Evolutionary conservation across 129 eudicot genomes (phyloP).

Genomic region (Centella asiatica): DNA sequence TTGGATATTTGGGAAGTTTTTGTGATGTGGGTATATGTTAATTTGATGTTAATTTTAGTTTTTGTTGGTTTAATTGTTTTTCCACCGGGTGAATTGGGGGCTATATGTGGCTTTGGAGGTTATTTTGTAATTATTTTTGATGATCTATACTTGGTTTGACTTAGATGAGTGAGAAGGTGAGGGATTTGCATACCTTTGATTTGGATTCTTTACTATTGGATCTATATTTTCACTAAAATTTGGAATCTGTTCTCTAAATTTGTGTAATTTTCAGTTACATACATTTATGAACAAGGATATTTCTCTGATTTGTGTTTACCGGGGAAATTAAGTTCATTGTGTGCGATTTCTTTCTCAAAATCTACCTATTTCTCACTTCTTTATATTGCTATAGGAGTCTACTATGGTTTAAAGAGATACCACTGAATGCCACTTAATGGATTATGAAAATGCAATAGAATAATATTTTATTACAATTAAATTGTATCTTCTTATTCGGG

Average conservation of each 20-base stretch:
- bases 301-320: neutral
- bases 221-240: constrained; percentile 2
- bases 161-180: constrained; percentile 8
- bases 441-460: neutral
- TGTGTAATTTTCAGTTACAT: neutral
- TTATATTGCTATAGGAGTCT: no score
- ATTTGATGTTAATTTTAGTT: constrained; percentile 9
- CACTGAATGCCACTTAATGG: neutral
- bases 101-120: constrained; percentile 1
- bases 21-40: constrained; percentile 7
- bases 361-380: neutral
- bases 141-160: constrained; percentile 7
- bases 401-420: no score
- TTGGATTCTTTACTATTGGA: neutral
- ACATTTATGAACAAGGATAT: neutral
- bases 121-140: constrained; percentile 3
- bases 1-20: constrained; percentile 5
- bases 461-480: no score
- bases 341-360: neutral
- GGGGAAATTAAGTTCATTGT: neutral
- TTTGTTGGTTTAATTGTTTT: neutral
- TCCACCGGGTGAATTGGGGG: constrained; percentile 6
- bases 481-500: no score
- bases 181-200: constrained; percentile 14
- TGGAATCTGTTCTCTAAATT: neutral